Evolutionary conservation across 2,329 filamentous ascomycete species (phyloP), one percentile per base, ranked within the genome.

Genomic region (Trichoderma polysporum): DNA sequence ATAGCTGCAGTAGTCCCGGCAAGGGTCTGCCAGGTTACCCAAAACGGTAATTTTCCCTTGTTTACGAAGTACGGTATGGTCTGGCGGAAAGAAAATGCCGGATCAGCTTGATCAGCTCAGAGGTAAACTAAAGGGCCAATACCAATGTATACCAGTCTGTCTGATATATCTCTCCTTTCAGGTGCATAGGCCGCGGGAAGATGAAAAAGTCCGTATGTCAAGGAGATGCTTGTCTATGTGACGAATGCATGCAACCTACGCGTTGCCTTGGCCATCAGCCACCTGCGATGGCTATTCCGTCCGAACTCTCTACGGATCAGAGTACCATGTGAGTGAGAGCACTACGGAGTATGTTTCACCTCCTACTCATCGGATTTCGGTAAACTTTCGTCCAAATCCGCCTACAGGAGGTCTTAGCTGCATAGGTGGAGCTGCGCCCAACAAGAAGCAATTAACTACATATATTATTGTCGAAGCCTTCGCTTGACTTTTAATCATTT

Each of bases 21-120:
- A 41, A 9, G 25, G 45, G 31, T 50, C 25, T 39, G 19, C 9
- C 47, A 50, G 19, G 12, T 19, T 53, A 39, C 59, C 35, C 6
- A 52, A 53, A 35, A 7, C n/a, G 49, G 47, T 17, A 62, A 53
- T 53, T 33, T 53, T 62, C 33, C 59, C 59, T 62, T 31, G 15
- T 15, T 15, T 27, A 50, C 29, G 31, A 31, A n/a, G n/a, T n/a
- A n/a, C n/a, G n/a, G n/a, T 22, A 12, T n/a, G 3, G 15, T 27
- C 29, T 22, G 7, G n/a, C 6, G 5, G n/a, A n/a, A 41, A 19
- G 39, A 45, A 12, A n/a, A 12, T 4, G 35, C 17, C 35, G 35
- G n/a, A n/a, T n/a, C n/a, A n/a, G n/a, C n/a, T n/a, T n/a, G n/a
- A n/a, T n/a, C n/a, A n/a, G n/a, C n/a, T n/a, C 17, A 22, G 33